phyloP scores from a whole-genome alignment of 2,329 filamentous ascomycete genomes.

The Neonectria faginata region DNA sequence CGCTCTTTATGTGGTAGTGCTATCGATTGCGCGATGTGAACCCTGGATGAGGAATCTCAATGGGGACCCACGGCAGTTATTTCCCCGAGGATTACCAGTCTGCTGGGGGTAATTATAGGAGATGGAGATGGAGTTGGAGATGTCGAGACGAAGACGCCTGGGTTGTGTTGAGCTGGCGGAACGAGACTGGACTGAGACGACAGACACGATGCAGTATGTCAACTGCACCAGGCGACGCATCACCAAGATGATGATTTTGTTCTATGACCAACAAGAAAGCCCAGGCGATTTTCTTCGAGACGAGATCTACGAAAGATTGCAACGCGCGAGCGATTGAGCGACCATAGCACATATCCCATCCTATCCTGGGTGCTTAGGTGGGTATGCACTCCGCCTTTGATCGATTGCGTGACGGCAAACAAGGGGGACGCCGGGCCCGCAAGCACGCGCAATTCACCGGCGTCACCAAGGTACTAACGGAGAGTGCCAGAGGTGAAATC shows the following conservation, averaged over 20 bases:
- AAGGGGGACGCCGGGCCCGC: slow-evolving; percentile 1
- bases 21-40: slow-evolving; percentile 25
- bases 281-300: background rate
- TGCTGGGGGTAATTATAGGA: background rate
- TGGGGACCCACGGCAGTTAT: background rate
- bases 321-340: background rate
- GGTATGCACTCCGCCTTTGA: slow-evolving; percentile 12
- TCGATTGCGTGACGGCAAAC: slow-evolving; percentile 25
- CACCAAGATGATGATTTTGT: background rate
- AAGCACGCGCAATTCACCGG: background rate
- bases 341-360: background rate
- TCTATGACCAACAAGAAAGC: no score
- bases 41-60: slow-evolving; percentile 24
- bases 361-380: slow-evolving; percentile 6
- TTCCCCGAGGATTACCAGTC: background rate
- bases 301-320: background rate
- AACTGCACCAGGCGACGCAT: background rate
- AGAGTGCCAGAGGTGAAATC: background rate
- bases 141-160: background rate
- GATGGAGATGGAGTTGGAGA: no score
- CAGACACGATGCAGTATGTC: background rate
- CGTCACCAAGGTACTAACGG: background rate
- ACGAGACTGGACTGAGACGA: background rate
- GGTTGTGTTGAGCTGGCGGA: background rate
- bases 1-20: background rate